phyloP scores from a whole-genome alignment of 352 stramenopile species.

The Pythium diclinum region DNA sequence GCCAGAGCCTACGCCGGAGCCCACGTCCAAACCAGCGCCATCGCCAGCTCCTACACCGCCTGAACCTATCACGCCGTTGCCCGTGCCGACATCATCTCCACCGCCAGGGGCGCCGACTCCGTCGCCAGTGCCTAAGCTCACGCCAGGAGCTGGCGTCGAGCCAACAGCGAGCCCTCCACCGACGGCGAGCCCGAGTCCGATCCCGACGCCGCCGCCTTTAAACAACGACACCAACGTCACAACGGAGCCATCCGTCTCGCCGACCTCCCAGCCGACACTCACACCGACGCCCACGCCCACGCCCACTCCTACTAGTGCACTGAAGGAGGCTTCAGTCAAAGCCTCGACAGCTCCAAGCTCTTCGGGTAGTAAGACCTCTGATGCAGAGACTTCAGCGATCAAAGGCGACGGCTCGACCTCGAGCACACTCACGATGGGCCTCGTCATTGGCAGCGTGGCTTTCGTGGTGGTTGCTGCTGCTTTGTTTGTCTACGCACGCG shows the following conservation, averaged over 20 bases:
- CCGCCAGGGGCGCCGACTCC: conserved; percentile 2
- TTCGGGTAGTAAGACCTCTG: background rate
- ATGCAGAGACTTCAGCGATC: conserved; percentile 25
- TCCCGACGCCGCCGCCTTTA: background rate
- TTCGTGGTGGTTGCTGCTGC: conserved; percentile 38
- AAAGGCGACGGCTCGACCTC: conserved; percentile 18
- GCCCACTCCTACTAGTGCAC: background rate
- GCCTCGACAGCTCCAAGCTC: conserved; percentile 1
- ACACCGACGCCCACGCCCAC: background rate
- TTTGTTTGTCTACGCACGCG: conserved; percentile 55
- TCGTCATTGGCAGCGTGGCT: conserved; percentile 48
- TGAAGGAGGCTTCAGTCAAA: conserved; percentile 14
- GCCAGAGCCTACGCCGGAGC: background rate
- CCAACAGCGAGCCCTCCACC: background rate
- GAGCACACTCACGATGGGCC: conserved; percentile 36
- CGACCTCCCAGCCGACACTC: background rate
- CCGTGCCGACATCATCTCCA: conserved; percentile 1
- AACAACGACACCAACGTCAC: background rate
- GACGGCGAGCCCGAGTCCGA: background rate
- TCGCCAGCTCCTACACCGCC: conserved; percentile 1
- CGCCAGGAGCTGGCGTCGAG: conserved; percentile 5
- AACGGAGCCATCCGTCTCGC: background rate
- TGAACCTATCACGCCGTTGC: conserved; percentile 17
- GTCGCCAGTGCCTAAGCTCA: conserved; percentile 12
- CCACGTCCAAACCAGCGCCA: background rate